Percentiles rank a stretch among this genome's conserved stretches.
phyloP scores from a whole-genome alignment of 257 asterid genomes.

The Jacaranda mimosifolia region DNA sequence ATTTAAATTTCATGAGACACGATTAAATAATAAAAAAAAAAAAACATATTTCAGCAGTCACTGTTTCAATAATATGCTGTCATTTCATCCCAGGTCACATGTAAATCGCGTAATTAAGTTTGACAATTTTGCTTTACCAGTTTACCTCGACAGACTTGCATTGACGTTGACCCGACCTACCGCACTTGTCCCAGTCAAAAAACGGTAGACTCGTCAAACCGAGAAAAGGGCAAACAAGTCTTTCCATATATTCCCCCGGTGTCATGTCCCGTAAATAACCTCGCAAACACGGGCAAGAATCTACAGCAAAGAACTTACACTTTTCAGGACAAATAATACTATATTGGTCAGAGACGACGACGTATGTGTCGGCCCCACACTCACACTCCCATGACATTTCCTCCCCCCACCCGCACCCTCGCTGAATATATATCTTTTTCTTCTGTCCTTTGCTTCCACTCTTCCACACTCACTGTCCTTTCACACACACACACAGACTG shows the following conservation, averaged over 20 bases:
- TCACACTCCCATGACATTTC: conserved; percentile 26
- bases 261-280: conserved; percentile 38
- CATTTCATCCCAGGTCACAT: no score
- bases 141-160: not conserved
- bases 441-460: conserved; percentile 31
- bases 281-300: conserved; percentile 31
- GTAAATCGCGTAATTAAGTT: not conserved
- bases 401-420: not conserved
- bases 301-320: conserved; percentile 14
- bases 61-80: no score
- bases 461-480: conserved; percentile 32
- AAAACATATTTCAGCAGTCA: no score
- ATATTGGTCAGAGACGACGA: conserved; percentile 37
- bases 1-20: no score
- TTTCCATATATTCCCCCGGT: not conserved
- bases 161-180: not conserved
- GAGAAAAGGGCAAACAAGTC: conserved; percentile 23
- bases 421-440: conserved; percentile 14
- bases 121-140: not conserved
- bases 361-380: conserved; percentile 34
- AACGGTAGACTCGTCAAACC: conserved; percentile 1
- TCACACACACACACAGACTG: not conserved
- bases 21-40: no score
- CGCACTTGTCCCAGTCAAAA: not conserved
- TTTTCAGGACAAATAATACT: conserved; percentile 17